A percentile compares a stretch with the other conserved stretches of the same genome.
phyloP scores from a whole-genome alignment of 2,329 filamentous ascomycete species.

The Simplicillium sp. region DNA sequence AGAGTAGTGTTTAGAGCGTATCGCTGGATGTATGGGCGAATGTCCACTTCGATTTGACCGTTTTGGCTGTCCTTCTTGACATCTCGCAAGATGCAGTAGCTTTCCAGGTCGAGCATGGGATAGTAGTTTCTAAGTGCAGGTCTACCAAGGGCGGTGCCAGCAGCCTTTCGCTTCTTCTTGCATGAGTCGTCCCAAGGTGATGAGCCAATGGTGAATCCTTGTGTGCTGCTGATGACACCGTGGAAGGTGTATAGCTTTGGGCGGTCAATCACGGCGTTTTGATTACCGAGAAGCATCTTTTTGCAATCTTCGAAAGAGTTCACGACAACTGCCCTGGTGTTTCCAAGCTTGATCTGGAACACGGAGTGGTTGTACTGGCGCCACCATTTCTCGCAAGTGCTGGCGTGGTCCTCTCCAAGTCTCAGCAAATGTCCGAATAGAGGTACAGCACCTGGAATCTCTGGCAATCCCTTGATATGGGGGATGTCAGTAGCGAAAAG shows the following conservation, averaged over 20 bases:
- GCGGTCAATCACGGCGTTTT: slow-evolving; percentile 38
- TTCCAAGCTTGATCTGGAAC: slow-evolving; percentile 43
- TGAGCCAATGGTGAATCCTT: slow-evolving; percentile 46
- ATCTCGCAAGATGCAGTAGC: slow-evolving; percentile 38
- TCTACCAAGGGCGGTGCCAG: slow-evolving; percentile 34
- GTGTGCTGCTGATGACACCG: slow-evolving; percentile 38
- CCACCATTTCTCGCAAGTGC: slow-evolving; percentile 40
- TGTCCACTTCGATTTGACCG: slow-evolving; percentile 30
- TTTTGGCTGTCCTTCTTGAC: slow-evolving; percentile 30
- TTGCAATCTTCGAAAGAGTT: slow-evolving; percentile 43
- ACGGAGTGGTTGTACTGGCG: slow-evolving; percentile 33
- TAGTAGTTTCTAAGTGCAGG: slow-evolving; percentile 36
- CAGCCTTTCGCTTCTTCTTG: slow-evolving; percentile 41
- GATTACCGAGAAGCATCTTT: slow-evolving; percentile 37
- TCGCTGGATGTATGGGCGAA: slow-evolving; percentile 41
- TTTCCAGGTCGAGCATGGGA: slow-evolving; percentile 45
- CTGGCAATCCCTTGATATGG: slow-evolving; percentile 35
- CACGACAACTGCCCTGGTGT: slow-evolving; percentile 40
- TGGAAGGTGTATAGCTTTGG: slow-evolving; percentile 45
- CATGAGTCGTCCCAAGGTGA: slow-evolving; percentile 44
- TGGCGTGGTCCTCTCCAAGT: slow-evolving; percentile 44
- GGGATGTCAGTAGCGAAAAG: slow-evolving; percentile 33
- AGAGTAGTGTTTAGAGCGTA: slow-evolving; percentile 44
- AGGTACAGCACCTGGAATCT: slow-evolving; percentile 39
- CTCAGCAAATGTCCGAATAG: slow-evolving; percentile 39